A percentile compares a stretch with the other conserved stretches of the same genome.
Conservation (phyloP, 2,329 filamentous ascomycete genomes). For the Fusarium duplospermum region DNA sequence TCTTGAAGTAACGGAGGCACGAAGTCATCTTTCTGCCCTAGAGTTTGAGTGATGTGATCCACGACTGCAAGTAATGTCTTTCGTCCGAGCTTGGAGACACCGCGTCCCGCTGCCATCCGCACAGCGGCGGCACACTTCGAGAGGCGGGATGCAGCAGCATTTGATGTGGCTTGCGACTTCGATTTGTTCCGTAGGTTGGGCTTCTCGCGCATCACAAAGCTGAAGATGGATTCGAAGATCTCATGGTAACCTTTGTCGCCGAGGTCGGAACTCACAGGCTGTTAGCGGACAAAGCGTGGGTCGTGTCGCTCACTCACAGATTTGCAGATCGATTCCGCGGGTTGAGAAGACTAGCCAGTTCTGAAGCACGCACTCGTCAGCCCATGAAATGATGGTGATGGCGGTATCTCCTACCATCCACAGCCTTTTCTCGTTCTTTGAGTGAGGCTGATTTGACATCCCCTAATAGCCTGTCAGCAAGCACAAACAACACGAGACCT, state of each 20-base stretch:
- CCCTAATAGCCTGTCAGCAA: conserved; percentile 41
- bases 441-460: conserved; percentile 50
- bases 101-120: conserved; percentile 77
- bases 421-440: conserved; percentile 54
- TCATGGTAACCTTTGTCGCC: conserved; percentile 83
- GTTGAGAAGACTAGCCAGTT: conserved; percentile 54
- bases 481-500: not conserved
- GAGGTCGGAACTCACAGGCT: conserved; percentile 56
- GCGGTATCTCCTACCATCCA: conserved; percentile 51
- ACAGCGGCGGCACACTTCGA: conserved; percentile 77
- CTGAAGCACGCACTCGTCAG: conserved; percentile 38
- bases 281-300: conserved; percentile 7
- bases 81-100: conserved; percentile 73
- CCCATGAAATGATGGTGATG: not conserved
- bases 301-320: conserved; percentile 48
- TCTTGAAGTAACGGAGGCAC: conserved; percentile 78
- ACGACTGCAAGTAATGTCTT: conserved; percentile 85
- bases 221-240: conserved; percentile 85
- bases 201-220: conserved; percentile 75
- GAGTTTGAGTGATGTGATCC: conserved; percentile 82
- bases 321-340: conserved; percentile 50
- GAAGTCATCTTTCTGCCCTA: conserved; percentile 70
- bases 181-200: conserved; percentile 68
- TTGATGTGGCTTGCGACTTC: conserved; percentile 59
- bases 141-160: conserved; percentile 67